Base-by-base conservation (phyloP, 2,329 filamentous ascomycete species). In the Alternaria metachromatica region DNA sequence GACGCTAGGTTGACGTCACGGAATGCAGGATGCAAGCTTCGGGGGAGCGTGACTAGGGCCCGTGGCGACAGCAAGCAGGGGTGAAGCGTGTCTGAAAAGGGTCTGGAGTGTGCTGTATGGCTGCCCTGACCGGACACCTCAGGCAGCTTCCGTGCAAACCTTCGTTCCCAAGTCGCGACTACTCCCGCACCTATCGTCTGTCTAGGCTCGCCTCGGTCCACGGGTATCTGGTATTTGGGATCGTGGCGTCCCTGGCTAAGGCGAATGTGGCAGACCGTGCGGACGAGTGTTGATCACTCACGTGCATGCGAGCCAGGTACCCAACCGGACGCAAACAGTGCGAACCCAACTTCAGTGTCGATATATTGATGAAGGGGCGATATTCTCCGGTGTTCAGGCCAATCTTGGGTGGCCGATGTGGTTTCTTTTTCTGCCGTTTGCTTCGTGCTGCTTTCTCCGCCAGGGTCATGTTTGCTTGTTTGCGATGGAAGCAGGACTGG, bases 1-100 rank as follows among this genome's bases (percentile, higher is more conserved):
- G 33, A 41, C 33, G 33, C 33, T 41, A 46, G 37, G 9, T 55
- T n/a, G 30, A 55, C 46, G 58, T 64, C 63, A 67, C 65, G 58
- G 43, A 28, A 6, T 41, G 9, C 49, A 53, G 33, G 13, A 53
- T 37, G 28, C 28, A 53, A 53, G 49, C 33, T 37, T 15, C 28
- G 49, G 33, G 33, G 33, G 5, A 8, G 20, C 11, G 21, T 53
- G 3, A 6, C 28, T 55, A 44, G 37, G 51, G 33, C 33, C 51
- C 26, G 49, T 51, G 26, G 49, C 30, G 15, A 51, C 49, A 41
- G 33, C 33, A 41, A 41, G 33, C 33, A 41, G 33, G 33, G 33
- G 33, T 41, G 33, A 41, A 41, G 33, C 33, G 33, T 1, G 33
- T 41, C 33, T 41, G 33, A 41, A 37, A n/a, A 37, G 33, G 33